Evolutionary conservation across 2,329 filamentous ascomycete species (phyloP), one percentile per base, ranked within the genome.

Genomic region (Thermochaetoides dissita): DNA sequence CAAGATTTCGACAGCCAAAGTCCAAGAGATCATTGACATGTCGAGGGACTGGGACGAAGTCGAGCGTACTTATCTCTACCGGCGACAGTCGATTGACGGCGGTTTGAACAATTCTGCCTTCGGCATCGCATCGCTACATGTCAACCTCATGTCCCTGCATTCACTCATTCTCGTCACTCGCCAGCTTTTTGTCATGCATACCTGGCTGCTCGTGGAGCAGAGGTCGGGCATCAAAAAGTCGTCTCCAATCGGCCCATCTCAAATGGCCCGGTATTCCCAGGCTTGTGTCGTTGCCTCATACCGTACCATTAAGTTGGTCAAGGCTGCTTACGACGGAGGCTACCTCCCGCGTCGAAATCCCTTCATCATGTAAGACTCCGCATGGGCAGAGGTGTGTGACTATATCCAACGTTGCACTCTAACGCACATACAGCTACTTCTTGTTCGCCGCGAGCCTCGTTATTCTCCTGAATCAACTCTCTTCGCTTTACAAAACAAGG

Each of bases 91-190:
- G n/a, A 59, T 61, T 6, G 59, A 60, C 30, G 61, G 59, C 7
- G 34, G n/a, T 2, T 58, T 59, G 30, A 53, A 57, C 24, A 53
- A 61, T 33, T 60, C 67, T n/a, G 63, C 63, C 12, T 64, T 74
- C 46, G 69, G 70, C 3, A 68, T 80, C 31, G 70, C 73, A 4
- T 69, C 76, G n/a, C 57, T 81, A 6, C 77, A 81, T 48, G 63
- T 71, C 44, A 77, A 79, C 45, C 60, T 81, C 24, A 61, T 80
- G 32, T 73, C 79, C 44, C 72, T 68, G 42, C 76, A 81, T 53
- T 73, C 74, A 0, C 68, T 79, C 35, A 69, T 81, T 28, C 63
- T 82, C 0, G 64, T 82, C 1, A 78, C 74, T 1, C 65, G 78
- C 29, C 77, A 79, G 0, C 81, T 81, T 54, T 76, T 81, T 44